Conservation (phyloP, 129 eudicot species). For the Flaveria bidentis region DNA sequence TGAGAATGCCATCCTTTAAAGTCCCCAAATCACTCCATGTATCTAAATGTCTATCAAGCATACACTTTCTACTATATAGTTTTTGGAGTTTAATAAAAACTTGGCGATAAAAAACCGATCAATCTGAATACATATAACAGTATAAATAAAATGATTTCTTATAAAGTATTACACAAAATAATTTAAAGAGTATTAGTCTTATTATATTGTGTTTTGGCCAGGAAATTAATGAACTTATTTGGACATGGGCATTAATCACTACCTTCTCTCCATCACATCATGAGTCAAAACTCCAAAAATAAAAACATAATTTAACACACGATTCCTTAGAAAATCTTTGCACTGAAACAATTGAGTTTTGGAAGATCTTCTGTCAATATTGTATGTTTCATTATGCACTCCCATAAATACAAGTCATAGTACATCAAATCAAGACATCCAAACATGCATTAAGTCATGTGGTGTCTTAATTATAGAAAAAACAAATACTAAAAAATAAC, state of each 20-base stretch:
- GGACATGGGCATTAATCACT: not conserved
- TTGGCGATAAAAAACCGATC: no score
- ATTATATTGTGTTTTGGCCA: not conserved
- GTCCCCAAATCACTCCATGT: no score
- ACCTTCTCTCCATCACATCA: slow-evolving; percentile 21
- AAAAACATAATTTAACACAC: slow-evolving; percentile 13
- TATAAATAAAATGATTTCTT: no score
- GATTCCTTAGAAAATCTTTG: slow-evolving; percentile 31
- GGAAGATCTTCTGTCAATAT: slow-evolving; percentile 19
- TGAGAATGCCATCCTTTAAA: no score
- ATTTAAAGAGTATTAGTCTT: not conserved
- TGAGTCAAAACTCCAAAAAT: not conserved
- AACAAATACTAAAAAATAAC: not conserved
- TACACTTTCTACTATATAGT: no score
- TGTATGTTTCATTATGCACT: slow-evolving; percentile 4
- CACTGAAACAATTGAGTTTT: slow-evolving; percentile 19
- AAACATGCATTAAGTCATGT: not conserved
- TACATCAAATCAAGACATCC: not conserved
- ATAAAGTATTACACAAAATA: not conserved
- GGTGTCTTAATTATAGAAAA: not conserved
- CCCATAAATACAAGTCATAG: not conserved
- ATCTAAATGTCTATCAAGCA: no score
- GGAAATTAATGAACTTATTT: slow-evolving; percentile 7
- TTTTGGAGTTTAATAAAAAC: no score
- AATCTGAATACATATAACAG: no score